Conservation (phyloP, 2,329 filamentous ascomycete species). For the Xylariaceae sp. region DNA sequence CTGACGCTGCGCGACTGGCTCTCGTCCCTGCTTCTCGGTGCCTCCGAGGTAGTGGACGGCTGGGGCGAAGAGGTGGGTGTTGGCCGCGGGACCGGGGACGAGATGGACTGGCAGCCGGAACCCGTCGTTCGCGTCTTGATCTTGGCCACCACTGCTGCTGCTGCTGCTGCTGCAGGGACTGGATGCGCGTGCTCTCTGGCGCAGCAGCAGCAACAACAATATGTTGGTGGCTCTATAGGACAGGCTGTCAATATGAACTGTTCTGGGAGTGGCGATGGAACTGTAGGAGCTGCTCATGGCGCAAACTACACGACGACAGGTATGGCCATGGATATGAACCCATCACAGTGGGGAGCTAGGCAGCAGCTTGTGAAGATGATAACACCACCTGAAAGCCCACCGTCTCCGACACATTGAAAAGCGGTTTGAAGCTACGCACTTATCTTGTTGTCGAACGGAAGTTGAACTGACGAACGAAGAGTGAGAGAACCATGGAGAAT, state of each 20-base stretch:
- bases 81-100: constrained; percentile 32
- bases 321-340: too few species aligned
- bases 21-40: background rate
- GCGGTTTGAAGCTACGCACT: background rate
- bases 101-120: constrained; percentile 46
- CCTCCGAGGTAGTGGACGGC: constrained; percentile 19
- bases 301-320: background rate
- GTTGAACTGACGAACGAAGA: background rate
- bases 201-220: constrained; percentile 14
- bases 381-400: constrained; percentile 16
- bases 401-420: background rate
- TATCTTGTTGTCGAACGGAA: too few species aligned
- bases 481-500: too few species aligned
- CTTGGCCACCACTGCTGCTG: background rate
- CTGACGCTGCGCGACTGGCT: constrained; percentile 36
- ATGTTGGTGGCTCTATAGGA: background rate
- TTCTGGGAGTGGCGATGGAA: background rate
- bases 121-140: constrained; percentile 39
- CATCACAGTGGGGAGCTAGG: too few species aligned
- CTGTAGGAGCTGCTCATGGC: background rate
- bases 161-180: background rate
- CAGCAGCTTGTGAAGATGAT: background rate
- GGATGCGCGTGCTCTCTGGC: background rate
- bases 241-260: background rate
- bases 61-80: constrained; percentile 41